Evolutionary conservation across 2,329 filamentous ascomycete genomes (phyloP).

Genomic region (Trichoderma atroviride): DNA sequence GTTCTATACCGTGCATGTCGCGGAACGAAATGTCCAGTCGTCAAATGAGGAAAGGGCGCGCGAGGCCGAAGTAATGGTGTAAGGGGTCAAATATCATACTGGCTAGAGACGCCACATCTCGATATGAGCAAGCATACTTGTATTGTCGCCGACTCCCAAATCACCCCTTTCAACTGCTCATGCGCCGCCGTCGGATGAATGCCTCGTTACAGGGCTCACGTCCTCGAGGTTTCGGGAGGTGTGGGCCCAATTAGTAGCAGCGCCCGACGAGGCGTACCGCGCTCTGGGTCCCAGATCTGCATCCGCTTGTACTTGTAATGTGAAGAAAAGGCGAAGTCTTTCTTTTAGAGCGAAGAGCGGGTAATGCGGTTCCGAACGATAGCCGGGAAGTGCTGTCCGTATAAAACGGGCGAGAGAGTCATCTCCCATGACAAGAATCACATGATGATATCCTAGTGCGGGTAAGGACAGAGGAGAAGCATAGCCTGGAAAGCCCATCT

Average conservation of each 20-base stretch:
- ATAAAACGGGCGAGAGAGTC: not conserved
- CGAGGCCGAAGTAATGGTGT: too few species aligned
- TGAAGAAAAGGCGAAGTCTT: not conserved
- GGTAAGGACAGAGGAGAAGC: not conserved
- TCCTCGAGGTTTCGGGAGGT: not conserved
- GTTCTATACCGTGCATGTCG: not conserved
- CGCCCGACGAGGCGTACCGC: not conserved
- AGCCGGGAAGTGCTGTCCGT: not conserved
- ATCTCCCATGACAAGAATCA: not conserved
- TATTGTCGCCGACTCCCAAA: not conserved
- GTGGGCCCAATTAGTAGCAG: conserved; percentile 15
- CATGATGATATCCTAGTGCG: conserved; percentile 14
- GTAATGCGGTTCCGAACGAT: not conserved
- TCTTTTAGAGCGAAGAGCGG: not conserved
- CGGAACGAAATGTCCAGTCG: not conserved
- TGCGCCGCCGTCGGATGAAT: conserved; percentile 25
- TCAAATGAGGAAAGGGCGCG: not conserved
- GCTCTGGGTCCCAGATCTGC: not conserved
- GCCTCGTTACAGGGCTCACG: not conserved
- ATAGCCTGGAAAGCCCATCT: not conserved
- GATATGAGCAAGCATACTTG: not conserved
- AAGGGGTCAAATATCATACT: not conserved
- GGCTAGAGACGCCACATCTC: not conserved
- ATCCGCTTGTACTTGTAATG: not conserved
- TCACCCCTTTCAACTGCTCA: not conserved